These are phyloP conservation scores for Mycena citricolor DNA, from an alignment of 1,284 basidiomycete species.

Conservation along the genomic window DNA sequence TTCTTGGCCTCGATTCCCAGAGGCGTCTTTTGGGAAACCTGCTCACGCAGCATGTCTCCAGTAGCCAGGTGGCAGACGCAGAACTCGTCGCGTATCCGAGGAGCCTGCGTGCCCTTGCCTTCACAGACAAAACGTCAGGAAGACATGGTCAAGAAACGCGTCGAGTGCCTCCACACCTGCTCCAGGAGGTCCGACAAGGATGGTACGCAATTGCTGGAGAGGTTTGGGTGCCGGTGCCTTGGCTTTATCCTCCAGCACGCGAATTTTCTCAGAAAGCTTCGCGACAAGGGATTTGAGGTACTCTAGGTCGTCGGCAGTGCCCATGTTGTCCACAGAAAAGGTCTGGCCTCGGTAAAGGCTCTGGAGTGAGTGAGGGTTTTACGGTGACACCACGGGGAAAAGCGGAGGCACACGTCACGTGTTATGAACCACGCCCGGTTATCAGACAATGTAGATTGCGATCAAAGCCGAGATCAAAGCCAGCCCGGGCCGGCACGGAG, in stretches of 20 bases:
- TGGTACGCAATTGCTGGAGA: conserved; percentile 81
- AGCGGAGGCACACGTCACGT: too few relatives aligned
- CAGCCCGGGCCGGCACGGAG: too few relatives aligned
- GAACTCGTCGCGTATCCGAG: conserved; percentile 89
- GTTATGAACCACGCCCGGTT: too few relatives aligned
- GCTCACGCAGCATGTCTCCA: conserved; percentile 97
- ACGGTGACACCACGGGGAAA: too few relatives aligned
- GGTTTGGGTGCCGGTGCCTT: conserved; percentile 57
- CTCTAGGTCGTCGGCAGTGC: conserved; percentile 72
- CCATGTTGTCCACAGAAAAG: conserved; percentile 42
- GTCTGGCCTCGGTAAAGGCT: conserved; percentile 4
- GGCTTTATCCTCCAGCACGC: conserved; percentile 65
- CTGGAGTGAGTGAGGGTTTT: neutral
- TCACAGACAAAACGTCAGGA: conserved; percentile 16
- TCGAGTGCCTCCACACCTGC: conserved; percentile 64
- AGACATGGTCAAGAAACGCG: conserved; percentile 1
- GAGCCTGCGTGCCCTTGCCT: conserved; percentile 99
- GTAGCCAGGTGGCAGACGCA: conserved; percentile 98
- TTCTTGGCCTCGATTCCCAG: conserved; percentile 94
- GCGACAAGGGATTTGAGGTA: conserved; percentile 87
- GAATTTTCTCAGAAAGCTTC: conserved; percentile 82
- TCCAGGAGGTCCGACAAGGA: conserved; percentile 95
- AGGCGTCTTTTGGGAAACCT: conserved; percentile 85
- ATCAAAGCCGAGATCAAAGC: too few relatives aligned
- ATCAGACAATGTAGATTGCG: too few relatives aligned